Conservation (phyloP, 176 grass and related monocot species). For the Musa acuminata region DNA sequence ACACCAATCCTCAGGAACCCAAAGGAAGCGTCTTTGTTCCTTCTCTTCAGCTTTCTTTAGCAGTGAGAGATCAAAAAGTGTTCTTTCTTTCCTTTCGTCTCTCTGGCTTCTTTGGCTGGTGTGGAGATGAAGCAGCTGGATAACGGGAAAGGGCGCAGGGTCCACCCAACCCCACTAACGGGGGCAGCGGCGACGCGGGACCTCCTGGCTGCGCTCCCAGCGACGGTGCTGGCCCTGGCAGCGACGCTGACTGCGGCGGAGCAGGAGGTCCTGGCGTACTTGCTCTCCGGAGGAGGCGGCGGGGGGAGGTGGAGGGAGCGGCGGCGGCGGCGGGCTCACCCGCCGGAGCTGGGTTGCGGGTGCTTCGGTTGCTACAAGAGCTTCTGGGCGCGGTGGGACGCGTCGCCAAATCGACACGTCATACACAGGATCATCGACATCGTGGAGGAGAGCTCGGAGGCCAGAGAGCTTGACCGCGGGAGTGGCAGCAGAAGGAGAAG, state of each 20-base stretch:
- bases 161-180: neutral
- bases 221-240: slow-evolving; percentile 5
- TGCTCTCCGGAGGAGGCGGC: slow-evolving; percentile 3
- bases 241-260: slow-evolving; percentile 7
- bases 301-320: slow-evolving; percentile 2
- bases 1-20: neutral
- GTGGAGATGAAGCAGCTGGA: neutral
- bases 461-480: neutral
- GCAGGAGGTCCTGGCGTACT: slow-evolving; percentile 6
- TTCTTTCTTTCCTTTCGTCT: neutral
- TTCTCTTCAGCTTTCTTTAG: too few relatives aligned
- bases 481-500: neutral
- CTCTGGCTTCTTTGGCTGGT: neutral
- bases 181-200: neutral
- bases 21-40: neutral
- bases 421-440: slow-evolving; percentile 85
- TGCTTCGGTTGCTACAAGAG: slow-evolving; percentile 98
- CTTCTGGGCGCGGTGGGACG: slow-evolving; percentile 92
- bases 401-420: slow-evolving; percentile 79
- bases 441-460: slow-evolving; percentile 42
- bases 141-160: neutral
- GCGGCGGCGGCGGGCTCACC: slow-evolving; percentile 26
- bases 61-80: neutral
- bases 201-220: neutral
- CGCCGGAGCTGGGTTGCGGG: slow-evolving; percentile 64